Conservation (phyloP, 768 basidiomycete genomes). For the Leucogyrophana mollusca region DNA sequence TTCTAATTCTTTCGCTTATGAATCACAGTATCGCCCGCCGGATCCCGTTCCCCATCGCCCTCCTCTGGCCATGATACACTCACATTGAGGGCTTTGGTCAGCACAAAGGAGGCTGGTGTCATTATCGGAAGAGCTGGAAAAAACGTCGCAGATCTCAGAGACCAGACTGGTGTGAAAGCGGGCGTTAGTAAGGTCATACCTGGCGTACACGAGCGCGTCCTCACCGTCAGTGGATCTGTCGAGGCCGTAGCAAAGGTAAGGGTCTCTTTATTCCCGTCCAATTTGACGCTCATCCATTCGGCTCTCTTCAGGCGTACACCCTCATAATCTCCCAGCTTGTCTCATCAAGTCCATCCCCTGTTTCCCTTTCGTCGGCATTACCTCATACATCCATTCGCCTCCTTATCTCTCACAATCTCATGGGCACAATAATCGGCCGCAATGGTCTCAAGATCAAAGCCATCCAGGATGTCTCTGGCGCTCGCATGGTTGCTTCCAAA, state of each 20-base stretch:
- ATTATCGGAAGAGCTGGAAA: slow-evolving; percentile 97
- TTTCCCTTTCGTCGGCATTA: slow-evolving; percentile 64
- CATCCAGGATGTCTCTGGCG: slow-evolving; percentile 94
- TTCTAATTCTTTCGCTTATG: slow-evolving; percentile 4
- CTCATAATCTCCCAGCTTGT: slow-evolving; percentile 93
- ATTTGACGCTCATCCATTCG: slow-evolving; percentile 8
- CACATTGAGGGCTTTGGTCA: slow-evolving; percentile 92
- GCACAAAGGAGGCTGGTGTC: slow-evolving; percentile 95
- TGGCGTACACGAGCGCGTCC: slow-evolving; percentile 96
- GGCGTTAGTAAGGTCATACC: slow-evolving; percentile 98
- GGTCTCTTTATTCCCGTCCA: slow-evolving; percentile 7
- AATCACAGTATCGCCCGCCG: slow-evolving; percentile 51
- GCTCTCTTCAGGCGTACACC: slow-evolving; percentile 73
- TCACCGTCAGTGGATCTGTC: slow-evolving; percentile 89
- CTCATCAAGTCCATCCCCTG: slow-evolving; percentile 69
- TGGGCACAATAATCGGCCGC: slow-evolving; percentile 98
- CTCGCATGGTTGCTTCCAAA: slow-evolving; percentile 98
- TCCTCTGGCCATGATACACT: slow-evolving; percentile 64
- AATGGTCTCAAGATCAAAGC: slow-evolving; percentile 97
- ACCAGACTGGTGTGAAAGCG: slow-evolving; percentile 95
- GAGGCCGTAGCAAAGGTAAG: slow-evolving; percentile 89
- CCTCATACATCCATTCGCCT: slow-evolving; percentile 89
- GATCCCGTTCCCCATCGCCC: slow-evolving; percentile 77
- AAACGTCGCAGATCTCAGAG: slow-evolving; percentile 95
- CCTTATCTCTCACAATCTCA: slow-evolving; percentile 97